phyloP scores from a whole-genome alignment of 805 yeast genomes.

The Teunomyces kruisii region DNA sequence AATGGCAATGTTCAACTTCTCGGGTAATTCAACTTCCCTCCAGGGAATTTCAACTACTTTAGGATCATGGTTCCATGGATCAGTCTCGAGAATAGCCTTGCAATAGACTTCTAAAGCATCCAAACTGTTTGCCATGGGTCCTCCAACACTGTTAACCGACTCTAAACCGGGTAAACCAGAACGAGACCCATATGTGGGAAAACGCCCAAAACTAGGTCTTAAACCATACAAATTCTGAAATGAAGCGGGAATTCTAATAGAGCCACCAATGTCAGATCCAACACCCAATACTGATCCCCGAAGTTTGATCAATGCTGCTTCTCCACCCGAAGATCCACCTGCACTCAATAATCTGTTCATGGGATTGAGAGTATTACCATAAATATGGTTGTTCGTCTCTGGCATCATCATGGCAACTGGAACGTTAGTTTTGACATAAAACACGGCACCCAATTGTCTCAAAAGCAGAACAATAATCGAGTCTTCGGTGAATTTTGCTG shows the following conservation, averaged over 20 bases:
- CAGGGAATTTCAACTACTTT: slow-evolving; percentile 51
- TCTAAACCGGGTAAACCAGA: slow-evolving; percentile 36
- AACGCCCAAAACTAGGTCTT: slow-evolving; percentile 46
- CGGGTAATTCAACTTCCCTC: slow-evolving; percentile 35
- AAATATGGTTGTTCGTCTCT: slow-evolving; percentile 45
- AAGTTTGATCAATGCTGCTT: slow-evolving; percentile 46
- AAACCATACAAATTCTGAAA: slow-evolving; percentile 41
- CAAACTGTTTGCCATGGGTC: slow-evolving; percentile 44
- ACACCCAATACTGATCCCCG: slow-evolving; percentile 50
- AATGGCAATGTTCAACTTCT: slow-evolving; percentile 44
- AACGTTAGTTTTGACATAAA: slow-evolving; percentile 53
- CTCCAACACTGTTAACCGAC: slow-evolving; percentile 44
- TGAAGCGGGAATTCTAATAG: slow-evolving; percentile 49
- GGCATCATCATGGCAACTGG: slow-evolving; percentile 53
- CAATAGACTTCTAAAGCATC: slow-evolving; percentile 39
- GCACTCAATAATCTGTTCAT: slow-evolving; percentile 40
- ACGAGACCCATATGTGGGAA: slow-evolving; percentile 35
- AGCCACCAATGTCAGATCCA: slow-evolving; percentile 59
- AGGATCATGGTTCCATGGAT: slow-evolving; percentile 53
- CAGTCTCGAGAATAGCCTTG: slow-evolving; percentile 32
- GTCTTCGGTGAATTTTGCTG: slow-evolving; percentile 31
- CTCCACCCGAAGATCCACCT: slow-evolving; percentile 59
- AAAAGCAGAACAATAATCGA: slow-evolving; percentile 42
- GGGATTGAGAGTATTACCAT: slow-evolving; percentile 49
- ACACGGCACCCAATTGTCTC: slow-evolving; percentile 49